These are phyloP conservation scores for Aspergillus conjunctus DNA, from an alignment of 495 filamentous ascomycete species.

Conservation along the genomic window DNA sequence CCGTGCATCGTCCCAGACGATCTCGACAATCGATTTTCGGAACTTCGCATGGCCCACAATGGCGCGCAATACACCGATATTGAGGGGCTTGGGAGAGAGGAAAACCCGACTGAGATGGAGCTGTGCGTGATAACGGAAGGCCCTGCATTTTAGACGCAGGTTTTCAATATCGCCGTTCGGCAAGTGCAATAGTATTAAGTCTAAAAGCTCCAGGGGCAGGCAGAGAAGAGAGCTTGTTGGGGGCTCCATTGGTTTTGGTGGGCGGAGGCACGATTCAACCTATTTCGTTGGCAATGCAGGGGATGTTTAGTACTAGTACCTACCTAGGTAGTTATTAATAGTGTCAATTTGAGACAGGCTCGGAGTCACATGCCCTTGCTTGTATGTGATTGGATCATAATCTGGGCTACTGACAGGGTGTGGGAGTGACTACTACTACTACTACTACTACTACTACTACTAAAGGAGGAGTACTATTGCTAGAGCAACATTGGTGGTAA, in stretches of 20 bases:
- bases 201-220: not conserved
- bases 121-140: conserved; percentile 18
- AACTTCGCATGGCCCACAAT: conserved; percentile 31
- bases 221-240: not conserved
- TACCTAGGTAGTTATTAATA: too few relatives aligned
- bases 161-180: conserved; percentile 29
- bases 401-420: too few relatives aligned
- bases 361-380: too few relatives aligned
- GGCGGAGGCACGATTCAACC: too few relatives aligned
- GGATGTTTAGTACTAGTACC: too few relatives aligned
- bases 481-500: too few relatives aligned
- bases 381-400: too few relatives aligned
- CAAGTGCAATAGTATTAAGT: conserved; percentile 11
- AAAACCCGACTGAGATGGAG: conserved; percentile 30
- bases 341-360: too few relatives aligned
- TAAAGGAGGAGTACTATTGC: too few relatives aligned
- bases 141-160: conserved; percentile 27
- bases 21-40: conserved; percentile 26
- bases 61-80: conserved; percentile 30
- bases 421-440: too few relatives aligned
- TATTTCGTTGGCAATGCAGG: too few relatives aligned
- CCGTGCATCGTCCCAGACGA: conserved; percentile 36
- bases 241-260: not conserved
- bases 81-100: conserved; percentile 28
- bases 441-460: too few relatives aligned